Conservation (phyloP, 1,139 yeast genomes). For the Ashbya aceris region DNA sequence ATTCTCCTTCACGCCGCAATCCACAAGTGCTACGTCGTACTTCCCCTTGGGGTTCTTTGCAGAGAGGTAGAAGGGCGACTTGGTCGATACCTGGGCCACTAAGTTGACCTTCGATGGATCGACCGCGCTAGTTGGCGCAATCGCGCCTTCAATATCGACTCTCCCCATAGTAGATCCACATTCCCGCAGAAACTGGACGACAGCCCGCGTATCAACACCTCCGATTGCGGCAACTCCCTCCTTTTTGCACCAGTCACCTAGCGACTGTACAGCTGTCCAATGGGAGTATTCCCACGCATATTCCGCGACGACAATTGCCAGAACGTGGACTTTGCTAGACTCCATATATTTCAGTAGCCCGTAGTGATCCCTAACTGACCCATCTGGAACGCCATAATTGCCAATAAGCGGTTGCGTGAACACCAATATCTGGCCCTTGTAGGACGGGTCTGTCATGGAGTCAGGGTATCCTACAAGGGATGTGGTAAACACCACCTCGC, state of each 20-base stretch:
- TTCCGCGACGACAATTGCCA: slow-evolving; percentile 93
- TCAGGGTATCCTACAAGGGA: slow-evolving; percentile 97
- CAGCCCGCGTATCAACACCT: slow-evolving; percentile 93
- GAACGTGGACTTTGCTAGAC: slow-evolving; percentile 83
- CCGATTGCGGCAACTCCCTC: slow-evolving; percentile 95
- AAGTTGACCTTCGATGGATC: slow-evolving; percentile 67
- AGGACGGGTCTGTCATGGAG: slow-evolving; percentile 96
- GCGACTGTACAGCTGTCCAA: slow-evolving; percentile 97
- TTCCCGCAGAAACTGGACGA: slow-evolving; percentile 87
- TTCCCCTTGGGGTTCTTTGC: slow-evolving; percentile 33
- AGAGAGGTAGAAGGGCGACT: slow-evolving; percentile 86
- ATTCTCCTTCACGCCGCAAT: slow-evolving; percentile 97
- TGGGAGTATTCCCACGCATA: slow-evolving; percentile 92
- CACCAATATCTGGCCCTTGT: slow-evolving; percentile 94
- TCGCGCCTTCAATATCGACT: slow-evolving; percentile 64
- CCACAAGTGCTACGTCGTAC: slow-evolving; percentile 83
- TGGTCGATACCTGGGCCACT: slow-evolving; percentile 90
- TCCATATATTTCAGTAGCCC: slow-evolving; percentile 84
- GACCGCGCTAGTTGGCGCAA: slow-evolving; percentile 58
- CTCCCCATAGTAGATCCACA: slow-evolving; percentile 90
- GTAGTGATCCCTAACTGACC: slow-evolving; percentile 68
- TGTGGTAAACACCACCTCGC: slow-evolving; percentile 96
- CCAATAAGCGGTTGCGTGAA: slow-evolving; percentile 96
- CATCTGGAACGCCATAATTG: slow-evolving; percentile 95
- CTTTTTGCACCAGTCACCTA: slow-evolving; percentile 92